A percentile compares a stretch with the other conserved stretches of the same genome.
Evolutionary conservation across 495 filamentous ascomycete genomes (phyloP).

Genomic region (Aspergillus campestris): DNA sequence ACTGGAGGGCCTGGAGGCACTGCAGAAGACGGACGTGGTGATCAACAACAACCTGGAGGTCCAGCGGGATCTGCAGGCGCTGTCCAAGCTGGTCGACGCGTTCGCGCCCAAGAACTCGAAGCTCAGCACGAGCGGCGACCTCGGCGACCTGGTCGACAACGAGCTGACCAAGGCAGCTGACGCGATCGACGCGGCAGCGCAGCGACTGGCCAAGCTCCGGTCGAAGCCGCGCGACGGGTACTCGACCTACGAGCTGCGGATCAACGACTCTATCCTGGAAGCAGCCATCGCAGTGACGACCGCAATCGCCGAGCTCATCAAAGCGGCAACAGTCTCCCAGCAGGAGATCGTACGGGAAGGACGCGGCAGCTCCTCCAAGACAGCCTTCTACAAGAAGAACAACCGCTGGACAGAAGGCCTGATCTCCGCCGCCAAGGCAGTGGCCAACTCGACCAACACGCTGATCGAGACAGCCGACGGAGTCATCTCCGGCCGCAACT

Average conservation of each 20-base stretch:
- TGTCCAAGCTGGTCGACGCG: slow-evolving; percentile 85
- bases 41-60: slow-evolving; percentile 96
- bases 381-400: slow-evolving; percentile 99
- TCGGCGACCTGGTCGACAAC: slow-evolving; percentile 87
- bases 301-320: slow-evolving; percentile 91
- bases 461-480: slow-evolving; percentile 97
- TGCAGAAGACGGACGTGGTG: slow-evolving; percentile 88
- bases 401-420: slow-evolving; percentile 96
- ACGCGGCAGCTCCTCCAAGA: slow-evolving; percentile 73
- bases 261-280: slow-evolving; percentile 90
- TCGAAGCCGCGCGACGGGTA: slow-evolving; percentile 91
- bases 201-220: slow-evolving; percentile 78
- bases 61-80: slow-evolving; percentile 77
- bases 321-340: slow-evolving; percentile 87
- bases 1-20: slow-evolving; percentile 74
- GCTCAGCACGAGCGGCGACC: slow-evolving; percentile 71
- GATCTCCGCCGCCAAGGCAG: slow-evolving; percentile 93
- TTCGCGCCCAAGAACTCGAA: slow-evolving; percentile 81
- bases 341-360: slow-evolving; percentile 97
- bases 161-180: slow-evolving; percentile 92
- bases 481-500: slow-evolving; percentile 84
- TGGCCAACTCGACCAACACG: slow-evolving; percentile 83
- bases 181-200: slow-evolving; percentile 86
- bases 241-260: slow-evolving; percentile 91
- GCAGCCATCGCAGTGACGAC: slow-evolving; percentile 94